phyloP scores from a whole-genome alignment of 345 rosid species.

The Pistacia atlantica region DNA sequence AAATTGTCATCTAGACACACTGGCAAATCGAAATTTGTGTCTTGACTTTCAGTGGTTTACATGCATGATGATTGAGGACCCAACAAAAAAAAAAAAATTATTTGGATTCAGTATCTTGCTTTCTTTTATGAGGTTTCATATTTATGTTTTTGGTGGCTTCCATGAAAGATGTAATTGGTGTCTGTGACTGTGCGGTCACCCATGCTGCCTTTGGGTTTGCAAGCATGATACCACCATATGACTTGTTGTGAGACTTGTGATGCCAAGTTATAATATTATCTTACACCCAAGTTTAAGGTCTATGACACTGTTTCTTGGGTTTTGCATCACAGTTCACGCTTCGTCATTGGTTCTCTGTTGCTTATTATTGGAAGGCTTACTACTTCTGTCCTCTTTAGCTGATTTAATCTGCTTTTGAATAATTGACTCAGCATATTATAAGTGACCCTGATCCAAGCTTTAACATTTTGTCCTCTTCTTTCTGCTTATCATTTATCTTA shows the following conservation, averaged over 20 bases:
- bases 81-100: too few species aligned
- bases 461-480: slow-evolving; percentile 4
- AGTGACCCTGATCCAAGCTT: neutral
- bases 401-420: neutral
- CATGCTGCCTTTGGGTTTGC: neutral
- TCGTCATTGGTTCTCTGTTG: neutral
- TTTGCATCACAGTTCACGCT: neutral
- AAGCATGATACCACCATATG: neutral
- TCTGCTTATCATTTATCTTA: neutral
- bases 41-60: neutral
- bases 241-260: neutral
- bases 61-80: neutral
- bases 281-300: neutral
- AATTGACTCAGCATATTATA: neutral
- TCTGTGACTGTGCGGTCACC: neutral
- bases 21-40: neutral
- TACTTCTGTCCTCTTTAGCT: neutral
- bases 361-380: neutral
- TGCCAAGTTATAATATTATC: neutral
- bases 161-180: neutral
- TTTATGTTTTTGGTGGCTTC: neutral
- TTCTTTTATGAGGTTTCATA: neutral
- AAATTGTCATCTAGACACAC: neutral
- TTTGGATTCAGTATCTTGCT: neutral
- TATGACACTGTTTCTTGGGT: neutral